These are phyloP conservation scores for Aspergillus latus DNA, from an alignment of 2,329 filamentous ascomycete genomes.

Conservation along the genomic window DNA sequence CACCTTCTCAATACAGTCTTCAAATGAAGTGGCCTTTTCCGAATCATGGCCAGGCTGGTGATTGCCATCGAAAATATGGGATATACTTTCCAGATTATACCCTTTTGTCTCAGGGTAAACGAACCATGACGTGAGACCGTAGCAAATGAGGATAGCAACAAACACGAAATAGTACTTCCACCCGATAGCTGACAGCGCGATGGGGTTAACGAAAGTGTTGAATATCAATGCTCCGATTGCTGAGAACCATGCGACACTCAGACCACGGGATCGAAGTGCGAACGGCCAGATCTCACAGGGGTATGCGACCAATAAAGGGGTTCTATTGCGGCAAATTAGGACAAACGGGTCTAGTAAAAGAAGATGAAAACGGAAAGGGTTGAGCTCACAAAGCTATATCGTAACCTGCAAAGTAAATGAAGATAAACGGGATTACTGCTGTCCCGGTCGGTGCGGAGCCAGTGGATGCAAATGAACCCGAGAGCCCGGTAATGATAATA, in stretches of 20 bases:
- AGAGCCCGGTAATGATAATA: conserved; percentile 25
- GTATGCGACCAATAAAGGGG: conserved; percentile 23
- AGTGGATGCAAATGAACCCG: conserved; percentile 22
- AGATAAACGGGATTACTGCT: conserved; percentile 31
- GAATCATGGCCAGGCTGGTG: not conserved
- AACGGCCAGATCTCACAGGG: conserved; percentile 29
- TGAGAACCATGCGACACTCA: conserved; percentile 23
- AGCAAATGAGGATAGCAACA: conserved; percentile 14
- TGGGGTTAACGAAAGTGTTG: conserved; percentile 26
- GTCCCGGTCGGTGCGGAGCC: conserved; percentile 19
- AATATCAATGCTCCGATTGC: conserved; percentile 21
- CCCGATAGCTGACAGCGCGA: conserved; percentile 22
- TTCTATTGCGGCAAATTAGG: conserved; percentile 13
- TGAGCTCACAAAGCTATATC: conserved; percentile 25
- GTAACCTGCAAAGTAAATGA: conserved; percentile 30
- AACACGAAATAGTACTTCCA: conserved; percentile 29
- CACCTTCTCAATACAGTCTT: not conserved
- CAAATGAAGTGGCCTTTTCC: not conserved
- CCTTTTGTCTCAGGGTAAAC: conserved; percentile 19
- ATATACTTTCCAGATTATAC: conserved; percentile 17
- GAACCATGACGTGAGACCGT: conserved; percentile 9
- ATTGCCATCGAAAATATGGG: conserved; percentile 14
- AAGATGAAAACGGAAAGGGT: not conserved
- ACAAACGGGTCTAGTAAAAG: not conserved
- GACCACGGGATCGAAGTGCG: conserved; percentile 25